Percentiles rank a stretch among this genome's conserved stretches.
Evolutionary conservation across 2,329 filamentous ascomycete species (phyloP).

Genomic region (Claviceps cyperi): DNA sequence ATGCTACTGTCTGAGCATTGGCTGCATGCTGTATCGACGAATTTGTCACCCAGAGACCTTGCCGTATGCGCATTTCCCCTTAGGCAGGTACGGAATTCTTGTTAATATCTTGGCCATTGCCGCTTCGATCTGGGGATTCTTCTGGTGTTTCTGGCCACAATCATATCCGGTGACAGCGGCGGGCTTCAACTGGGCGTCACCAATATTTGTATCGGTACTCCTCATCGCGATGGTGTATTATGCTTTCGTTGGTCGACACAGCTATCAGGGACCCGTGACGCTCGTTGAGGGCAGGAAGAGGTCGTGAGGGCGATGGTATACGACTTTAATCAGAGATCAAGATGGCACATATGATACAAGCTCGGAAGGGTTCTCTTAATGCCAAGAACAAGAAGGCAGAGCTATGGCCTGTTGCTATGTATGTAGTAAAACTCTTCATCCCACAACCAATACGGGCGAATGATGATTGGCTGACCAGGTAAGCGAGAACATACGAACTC

Average conservation of each 20-base stretch:
- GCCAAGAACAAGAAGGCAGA: no score
- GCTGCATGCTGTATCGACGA: constrained; percentile 7
- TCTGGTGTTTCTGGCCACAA: constrained; percentile 9
- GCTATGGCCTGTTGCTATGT: no score
- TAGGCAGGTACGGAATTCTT: constrained; percentile 7
- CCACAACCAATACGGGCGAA: no score
- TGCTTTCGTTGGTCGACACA: constrained; percentile 1
- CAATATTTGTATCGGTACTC: constrained; percentile 3
- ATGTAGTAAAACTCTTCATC: no score
- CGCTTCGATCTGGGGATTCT: constrained; percentile 7
- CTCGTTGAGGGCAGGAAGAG: constrained; percentile 6
- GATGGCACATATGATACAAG: no score
- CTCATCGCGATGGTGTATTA: constrained; percentile 5
- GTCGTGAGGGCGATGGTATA: neutral
- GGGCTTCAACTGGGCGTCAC: constrained; percentile 8
- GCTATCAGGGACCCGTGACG: constrained; percentile 6
- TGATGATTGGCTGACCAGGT: no score
- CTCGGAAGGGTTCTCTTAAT: no score
- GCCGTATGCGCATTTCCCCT: constrained; percentile 5
- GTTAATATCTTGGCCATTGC: constrained; percentile 5
- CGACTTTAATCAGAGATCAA: no score
- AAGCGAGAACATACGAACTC: no score
- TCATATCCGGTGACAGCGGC: constrained; percentile 2
- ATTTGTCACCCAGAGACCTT: constrained; percentile 6
- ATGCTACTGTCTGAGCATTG: constrained; percentile 8